Percentiles rank a stretch among this genome's conserved stretches.
These are phyloP conservation scores for Westerdykella ornata DNA, from an alignment of 2,329 filamentous ascomycete species.

Conservation along the genomic window DNA sequence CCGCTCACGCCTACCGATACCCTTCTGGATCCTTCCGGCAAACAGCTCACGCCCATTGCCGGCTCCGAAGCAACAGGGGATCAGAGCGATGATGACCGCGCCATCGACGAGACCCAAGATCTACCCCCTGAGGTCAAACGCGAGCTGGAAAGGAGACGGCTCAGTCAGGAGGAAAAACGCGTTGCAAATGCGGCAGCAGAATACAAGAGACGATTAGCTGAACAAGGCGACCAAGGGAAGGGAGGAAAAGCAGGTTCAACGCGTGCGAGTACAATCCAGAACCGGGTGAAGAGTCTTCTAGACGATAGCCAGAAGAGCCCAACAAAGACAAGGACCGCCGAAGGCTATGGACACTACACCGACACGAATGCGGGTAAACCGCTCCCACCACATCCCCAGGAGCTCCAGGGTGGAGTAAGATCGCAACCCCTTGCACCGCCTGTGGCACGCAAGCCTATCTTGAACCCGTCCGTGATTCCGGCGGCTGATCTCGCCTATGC, in stretches of 20 bases:
- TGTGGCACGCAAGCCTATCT: no score
- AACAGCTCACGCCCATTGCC: slow-evolving; percentile 57
- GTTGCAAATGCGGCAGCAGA: slow-evolving; percentile 85
- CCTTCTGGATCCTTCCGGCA: slow-evolving; percentile 14
- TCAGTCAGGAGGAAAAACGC: slow-evolving; percentile 81
- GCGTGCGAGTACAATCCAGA: slow-evolving; percentile 79
- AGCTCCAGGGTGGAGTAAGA: slow-evolving; percentile 15
- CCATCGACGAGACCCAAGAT: slow-evolving; percentile 60
- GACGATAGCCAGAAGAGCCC: slow-evolving; percentile 59
- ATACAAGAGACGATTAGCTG: slow-evolving; percentile 69
- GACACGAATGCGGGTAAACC: slow-evolving; percentile 34
- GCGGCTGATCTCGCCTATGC: slow-evolving; percentile 19
- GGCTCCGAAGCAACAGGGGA: slow-evolving; percentile 68
- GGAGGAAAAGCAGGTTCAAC: slow-evolving; percentile 41
- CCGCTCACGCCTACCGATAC: slow-evolving; percentile 23
- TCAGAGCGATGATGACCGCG: slow-evolving; percentile 58
- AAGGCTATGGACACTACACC: slow-evolving; percentile 85
- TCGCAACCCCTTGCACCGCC: slow-evolving; percentile 19
- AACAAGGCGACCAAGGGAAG: slow-evolving; percentile 48
- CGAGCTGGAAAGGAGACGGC: slow-evolving; percentile 73
- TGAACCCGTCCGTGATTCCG: not conserved
- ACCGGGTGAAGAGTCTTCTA: slow-evolving; percentile 77
- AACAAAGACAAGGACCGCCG: slow-evolving; percentile 62
- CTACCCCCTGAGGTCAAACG: slow-evolving; percentile 82
- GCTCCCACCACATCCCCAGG: slow-evolving; percentile 25